Percentiles rank a stretch among this genome's conserved stretches.
phyloP scores from a whole-genome alignment of 1,284 basidiomycete species.

The Tilletia indica region DNA sequence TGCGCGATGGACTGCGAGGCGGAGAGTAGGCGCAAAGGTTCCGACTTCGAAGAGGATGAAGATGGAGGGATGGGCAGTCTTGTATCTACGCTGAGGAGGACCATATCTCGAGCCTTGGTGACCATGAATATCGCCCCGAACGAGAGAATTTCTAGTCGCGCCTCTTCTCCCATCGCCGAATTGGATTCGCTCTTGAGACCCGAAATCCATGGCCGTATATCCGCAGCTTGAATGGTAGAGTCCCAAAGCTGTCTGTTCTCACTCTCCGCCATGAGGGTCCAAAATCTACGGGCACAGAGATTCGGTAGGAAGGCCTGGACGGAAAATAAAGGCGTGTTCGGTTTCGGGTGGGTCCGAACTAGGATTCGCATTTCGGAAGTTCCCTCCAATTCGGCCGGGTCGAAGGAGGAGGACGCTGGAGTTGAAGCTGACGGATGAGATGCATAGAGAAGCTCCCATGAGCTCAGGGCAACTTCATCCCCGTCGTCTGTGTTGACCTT shows the following conservation, averaged over 20 bases:
- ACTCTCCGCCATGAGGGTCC: slow-evolving; percentile 47
- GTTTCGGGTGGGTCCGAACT: slow-evolving; percentile 39
- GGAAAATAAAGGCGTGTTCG: slow-evolving; percentile 38
- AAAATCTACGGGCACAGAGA: slow-evolving; percentile 41
- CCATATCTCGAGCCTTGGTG: slow-evolving; percentile 45
- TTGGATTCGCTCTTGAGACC: too few relatives aligned
- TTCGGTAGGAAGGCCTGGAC: slow-evolving; percentile 39
- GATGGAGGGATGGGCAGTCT: slow-evolving; percentile 29
- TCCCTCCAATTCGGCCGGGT: neutral
- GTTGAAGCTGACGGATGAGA: slow-evolving; percentile 1
- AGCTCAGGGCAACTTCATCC: neutral
- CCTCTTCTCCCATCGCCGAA: slow-evolving; percentile 23
- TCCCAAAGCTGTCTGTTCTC: slow-evolving; percentile 47
- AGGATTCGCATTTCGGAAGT: slow-evolving; percentile 23
- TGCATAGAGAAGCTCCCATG: slow-evolving; percentile 6
- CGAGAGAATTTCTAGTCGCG: slow-evolving; percentile 37
- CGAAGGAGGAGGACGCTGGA: neutral
- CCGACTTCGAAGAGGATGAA: neutral
- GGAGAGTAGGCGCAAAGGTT: slow-evolving; percentile 35
- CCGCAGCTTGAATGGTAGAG: slow-evolving; percentile 32
- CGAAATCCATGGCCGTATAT: slow-evolving; percentile 34
- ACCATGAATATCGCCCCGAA: slow-evolving; percentile 51
- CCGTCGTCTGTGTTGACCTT: neutral
- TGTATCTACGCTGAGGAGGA: slow-evolving; percentile 40
- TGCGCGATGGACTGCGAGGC: slow-evolving; percentile 35